These are phyloP conservation scores for Lactifluus subvellereus DNA, from an alignment of 768 basidiomycete species.

Conservation along the genomic window DNA sequence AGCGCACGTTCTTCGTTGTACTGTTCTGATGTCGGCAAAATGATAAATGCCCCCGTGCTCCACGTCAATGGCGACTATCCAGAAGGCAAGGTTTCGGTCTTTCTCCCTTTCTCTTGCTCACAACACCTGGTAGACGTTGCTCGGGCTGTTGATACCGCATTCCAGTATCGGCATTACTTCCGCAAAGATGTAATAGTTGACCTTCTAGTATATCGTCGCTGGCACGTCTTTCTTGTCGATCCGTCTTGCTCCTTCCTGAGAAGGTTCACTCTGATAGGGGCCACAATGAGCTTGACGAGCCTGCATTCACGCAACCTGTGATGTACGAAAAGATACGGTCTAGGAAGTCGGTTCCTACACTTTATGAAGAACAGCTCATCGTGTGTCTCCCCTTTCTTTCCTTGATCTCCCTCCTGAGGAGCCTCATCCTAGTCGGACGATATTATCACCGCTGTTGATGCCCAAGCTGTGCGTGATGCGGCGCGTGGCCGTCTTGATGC, in stretches of 20 bases:
- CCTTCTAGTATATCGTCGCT: constrained; percentile 81
- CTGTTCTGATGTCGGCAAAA: constrained; percentile 84
- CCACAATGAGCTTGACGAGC: constrained; percentile 86
- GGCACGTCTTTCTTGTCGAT: constrained; percentile 36
- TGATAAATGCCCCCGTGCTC: constrained; percentile 82
- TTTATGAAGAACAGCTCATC: constrained; percentile 75
- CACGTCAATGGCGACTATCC: constrained; percentile 92
- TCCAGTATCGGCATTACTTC: constrained; percentile 82
- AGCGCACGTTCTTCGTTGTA: constrained; percentile 81
- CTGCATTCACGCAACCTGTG: constrained; percentile 78
- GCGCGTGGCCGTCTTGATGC: constrained; percentile 62
- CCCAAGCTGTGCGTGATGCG: constrained; percentile 44
- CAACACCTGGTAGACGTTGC: constrained; percentile 57
- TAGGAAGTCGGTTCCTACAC: constrained; percentile 67
- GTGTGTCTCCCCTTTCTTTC: constrained; percentile 37
- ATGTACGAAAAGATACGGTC: constrained; percentile 89
- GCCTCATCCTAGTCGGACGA: constrained; percentile 35
- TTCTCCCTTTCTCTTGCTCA: background rate
- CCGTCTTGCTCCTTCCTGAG: background rate
- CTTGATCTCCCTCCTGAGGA: background rate
- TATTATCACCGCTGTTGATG: constrained; percentile 45
- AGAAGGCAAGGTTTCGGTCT: constrained; percentile 47
- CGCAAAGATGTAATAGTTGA: constrained; percentile 90
- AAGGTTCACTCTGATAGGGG: constrained; percentile 41
- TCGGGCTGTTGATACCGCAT: constrained; percentile 80